Conservation (phyloP, 108 stramenopile genomes). For the Nannochloropsis salina region DNA sequence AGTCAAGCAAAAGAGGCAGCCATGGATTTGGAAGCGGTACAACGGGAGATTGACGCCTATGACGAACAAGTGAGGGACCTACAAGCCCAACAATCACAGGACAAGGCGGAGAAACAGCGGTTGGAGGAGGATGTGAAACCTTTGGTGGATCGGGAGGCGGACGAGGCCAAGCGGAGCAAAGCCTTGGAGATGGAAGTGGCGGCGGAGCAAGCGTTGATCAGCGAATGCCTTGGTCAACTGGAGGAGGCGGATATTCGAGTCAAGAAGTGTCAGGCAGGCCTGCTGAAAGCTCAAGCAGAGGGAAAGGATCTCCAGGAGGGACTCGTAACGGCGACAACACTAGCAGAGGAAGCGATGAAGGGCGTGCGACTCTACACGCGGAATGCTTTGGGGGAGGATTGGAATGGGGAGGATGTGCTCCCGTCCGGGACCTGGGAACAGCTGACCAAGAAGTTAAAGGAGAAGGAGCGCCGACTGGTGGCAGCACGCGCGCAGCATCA, state of each 20-base stretch:
- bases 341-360: background rate
- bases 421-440: background rate
- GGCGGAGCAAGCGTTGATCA: background rate
- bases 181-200: background rate
- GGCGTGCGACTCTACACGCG: background rate
- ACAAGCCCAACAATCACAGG: background rate
- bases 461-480: background rate
- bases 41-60: background rate
- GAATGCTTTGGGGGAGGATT: background rate
- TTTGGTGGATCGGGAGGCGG: background rate
- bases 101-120: background rate
- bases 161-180: background rate
- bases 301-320: background rate
- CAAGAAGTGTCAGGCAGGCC: background rate
- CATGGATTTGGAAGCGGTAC: background rate
- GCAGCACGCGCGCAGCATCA: background rate
- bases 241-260: background rate
- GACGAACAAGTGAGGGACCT: background rate
- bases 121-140: background rate
- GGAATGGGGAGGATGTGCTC: background rate
- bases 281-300: background rate
- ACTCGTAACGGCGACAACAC: background rate
- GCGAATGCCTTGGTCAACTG: background rate
- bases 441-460: background rate
- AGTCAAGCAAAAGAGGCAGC: background rate